These are phyloP conservation scores for Phytophthora constricta DNA, from an alignment of 352 stramenopile species.

Conservation along the genomic window DNA sequence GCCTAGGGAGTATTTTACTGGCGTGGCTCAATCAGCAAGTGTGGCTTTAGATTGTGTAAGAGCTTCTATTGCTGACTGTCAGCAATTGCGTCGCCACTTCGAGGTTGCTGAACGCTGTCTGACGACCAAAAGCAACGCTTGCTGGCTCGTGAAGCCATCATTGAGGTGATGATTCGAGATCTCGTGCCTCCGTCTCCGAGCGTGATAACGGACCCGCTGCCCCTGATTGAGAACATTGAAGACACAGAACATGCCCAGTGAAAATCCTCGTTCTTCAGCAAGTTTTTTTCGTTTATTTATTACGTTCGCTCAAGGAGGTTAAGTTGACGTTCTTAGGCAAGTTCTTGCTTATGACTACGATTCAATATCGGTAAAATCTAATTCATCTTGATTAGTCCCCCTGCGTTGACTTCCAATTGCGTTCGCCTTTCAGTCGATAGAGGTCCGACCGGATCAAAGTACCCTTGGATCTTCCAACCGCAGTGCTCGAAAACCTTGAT, in stretches of 20 bases:
- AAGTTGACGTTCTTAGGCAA: no score
- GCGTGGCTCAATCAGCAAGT: conserved; percentile 1
- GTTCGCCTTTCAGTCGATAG: conserved; percentile 3
- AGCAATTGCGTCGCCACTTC: background rate
- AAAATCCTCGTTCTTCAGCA: no score
- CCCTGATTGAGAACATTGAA: background rate
- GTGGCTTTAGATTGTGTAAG: conserved; percentile 18
- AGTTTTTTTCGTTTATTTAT: conserved; percentile 4
- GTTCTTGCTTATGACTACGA: background rate
- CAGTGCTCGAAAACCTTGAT: conserved; percentile 17
- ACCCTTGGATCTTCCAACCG: conserved; percentile 10
- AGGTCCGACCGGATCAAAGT: conserved; percentile 21
- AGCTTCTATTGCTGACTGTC: background rate
- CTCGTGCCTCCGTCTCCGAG: background rate
- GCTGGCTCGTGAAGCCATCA: background rate
- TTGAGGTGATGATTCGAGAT: conserved; percentile 1
- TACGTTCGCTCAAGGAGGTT: no score
- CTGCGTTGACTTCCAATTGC: background rate
- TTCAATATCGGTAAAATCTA: background rate
- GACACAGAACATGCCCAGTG: background rate
- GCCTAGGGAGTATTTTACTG: background rate
- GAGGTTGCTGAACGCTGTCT: conserved; percentile 3
- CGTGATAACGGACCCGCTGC: background rate
- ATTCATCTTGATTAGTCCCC: background rate
- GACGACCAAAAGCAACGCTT: background rate